Evolutionary conservation across 202 grass and related monocot species (phyloP), one percentile per base, ranked within the genome.

Genomic region (Hordeum pubiflorum): DNA sequence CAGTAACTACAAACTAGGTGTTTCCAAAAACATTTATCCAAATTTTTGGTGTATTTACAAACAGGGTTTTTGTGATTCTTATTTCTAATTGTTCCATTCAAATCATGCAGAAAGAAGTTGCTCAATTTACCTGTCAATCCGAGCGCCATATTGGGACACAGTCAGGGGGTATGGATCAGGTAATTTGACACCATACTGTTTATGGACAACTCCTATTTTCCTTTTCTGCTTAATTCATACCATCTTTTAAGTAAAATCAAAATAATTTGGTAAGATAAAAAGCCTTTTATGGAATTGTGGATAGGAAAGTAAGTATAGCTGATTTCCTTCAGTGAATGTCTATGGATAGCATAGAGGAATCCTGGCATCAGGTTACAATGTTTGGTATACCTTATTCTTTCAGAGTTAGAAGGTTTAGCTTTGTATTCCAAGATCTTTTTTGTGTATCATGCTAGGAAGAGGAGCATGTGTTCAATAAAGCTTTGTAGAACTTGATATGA

Each of bases 111-210:
- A 99, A 99, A 99, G 96, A 99, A 89, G 87, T 96, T 87, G 96
- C 92, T 79, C 92, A 96, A 73, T 93, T 99, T 76, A 91, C 96
- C 1, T 99, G 96, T 72, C 78, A 93, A 24, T 99, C 90, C 83
- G 96, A 99, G 72, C 90, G 83, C 15, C 89, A 96, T 69, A 95
- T 99, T 57, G 92, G 96, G 72, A 96, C 90, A 61, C 92, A 96
- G 73, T 99, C 96, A 11, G 96, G 96, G 55, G 92, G 96, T 26
- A 99, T 99, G 96, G 96, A 96, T 78, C 96, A 99, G 96, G 96
- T 99, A 87, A 84, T 58, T 75, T 75, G 18, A 37, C 4, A 2
- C 61, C 1, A 27, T 66, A 41, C n/a, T 48, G 23, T 55, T 14
- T 76, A 63, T 62, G 11, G 9, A 21, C 26, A 36, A 21, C 5